Base-by-base conservation (phyloP, 164 flowering plant species). In the Macadamia integrifolia region DNA sequence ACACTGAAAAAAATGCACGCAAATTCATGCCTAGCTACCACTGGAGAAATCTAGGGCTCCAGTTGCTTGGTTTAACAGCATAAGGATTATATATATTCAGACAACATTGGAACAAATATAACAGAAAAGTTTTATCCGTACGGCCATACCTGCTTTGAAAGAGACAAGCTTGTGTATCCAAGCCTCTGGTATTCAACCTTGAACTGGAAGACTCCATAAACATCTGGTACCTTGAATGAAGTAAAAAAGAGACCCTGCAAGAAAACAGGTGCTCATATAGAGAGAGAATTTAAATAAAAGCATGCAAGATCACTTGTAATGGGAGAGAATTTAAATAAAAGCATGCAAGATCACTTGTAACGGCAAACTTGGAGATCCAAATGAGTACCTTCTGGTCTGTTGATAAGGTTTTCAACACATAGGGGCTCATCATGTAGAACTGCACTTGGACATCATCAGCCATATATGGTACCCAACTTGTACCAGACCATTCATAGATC, bases 361-460 rank as follows among this genome's bases (percentile, higher is more conserved):
- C 59, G 52, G 12, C 17, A 65, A 17, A 46, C 50, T 23, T 46
- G 46, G 49, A 15, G 43, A 15, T 46, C 13, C 44, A 15, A 44
- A 42, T 42, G 46, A 32, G 13, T 77, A 91, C 99, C 96, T 91
- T 91, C 72, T 83, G 58, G 75, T 91, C 80, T 32, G 88, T 85
- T n/a, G 91, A 83, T 69, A 95, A 75, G 42, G 81, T 89, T 78
- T 91, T 92, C 87, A 95, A 69, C 50, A 92, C 96, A 80, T 95
- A 95, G 58, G 99, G 97, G 71, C 98, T 95, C 99, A 95, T 95
- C 99, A 92, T 92, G 84, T 87, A 95, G 74, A 95, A 95, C 78
- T 92, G 98, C 57, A 95, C 82, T 84, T 92, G 98, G 64, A 92
- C 97, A 75, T 92, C 99, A 76, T 91, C 76, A 10, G 96, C 79